phyloP scores from a whole-genome alignment of 768 basidiomycete species.

The Agrocybe pediades region DNA sequence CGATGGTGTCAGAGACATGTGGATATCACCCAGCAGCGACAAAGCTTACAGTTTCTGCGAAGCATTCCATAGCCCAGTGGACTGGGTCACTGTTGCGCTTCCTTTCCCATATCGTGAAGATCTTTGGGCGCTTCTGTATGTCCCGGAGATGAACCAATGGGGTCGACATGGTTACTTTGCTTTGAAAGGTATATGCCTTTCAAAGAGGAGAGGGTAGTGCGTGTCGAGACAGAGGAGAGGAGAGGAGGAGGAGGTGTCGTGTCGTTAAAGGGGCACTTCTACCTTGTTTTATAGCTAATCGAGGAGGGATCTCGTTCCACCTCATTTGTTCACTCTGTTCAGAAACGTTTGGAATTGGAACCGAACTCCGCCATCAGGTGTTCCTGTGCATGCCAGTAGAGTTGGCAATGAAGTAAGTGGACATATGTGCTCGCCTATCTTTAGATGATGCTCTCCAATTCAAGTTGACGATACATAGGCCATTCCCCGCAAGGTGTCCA shows the following conservation, averaged over 20 bases:
- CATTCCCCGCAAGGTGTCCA: not conserved
- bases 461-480: not conserved
- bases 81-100: conserved; percentile 39
- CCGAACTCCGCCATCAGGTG: not conserved
- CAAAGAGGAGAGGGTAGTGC: not conserved
- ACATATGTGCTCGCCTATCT: not conserved
- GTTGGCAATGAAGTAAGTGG: not conserved
- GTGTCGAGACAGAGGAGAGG: not conserved
- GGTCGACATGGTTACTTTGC: conserved; percentile 10
- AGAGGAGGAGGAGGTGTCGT: not conserved
- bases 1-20: not conserved
- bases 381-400: not conserved
- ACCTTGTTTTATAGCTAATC: not conserved
- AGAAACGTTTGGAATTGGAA: not conserved
- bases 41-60: conserved; percentile 58
- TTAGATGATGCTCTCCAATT: too few relatives aligned
- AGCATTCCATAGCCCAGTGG: conserved; percentile 58
- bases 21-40: not conserved
- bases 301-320: not conserved
- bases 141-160: conserved; percentile 44
- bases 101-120: conserved; percentile 53
- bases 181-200: not conserved
- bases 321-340: not conserved
- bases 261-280: not conserved
- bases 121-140: conserved; percentile 34